A percentile compares a stretch with the other conserved stretches of the same genome.
Evolutionary conservation across 495 filamentous ascomycete genomes (phyloP).

Genomic region (Lasiosphaeriaceae sp.): DNA sequence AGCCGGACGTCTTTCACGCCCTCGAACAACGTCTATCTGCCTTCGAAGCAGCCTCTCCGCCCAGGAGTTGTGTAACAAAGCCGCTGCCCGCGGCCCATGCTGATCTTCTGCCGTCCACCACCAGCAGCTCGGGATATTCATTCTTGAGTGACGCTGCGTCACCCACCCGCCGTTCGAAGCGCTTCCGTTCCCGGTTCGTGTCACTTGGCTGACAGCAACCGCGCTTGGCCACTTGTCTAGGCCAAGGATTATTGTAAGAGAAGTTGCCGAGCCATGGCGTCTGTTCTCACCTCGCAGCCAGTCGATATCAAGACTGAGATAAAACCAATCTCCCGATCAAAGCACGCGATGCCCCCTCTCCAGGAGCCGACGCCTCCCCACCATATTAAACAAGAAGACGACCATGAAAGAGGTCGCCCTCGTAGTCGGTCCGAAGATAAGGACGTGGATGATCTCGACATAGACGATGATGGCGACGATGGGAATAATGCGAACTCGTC

Average conservation of each 20-base stretch:
- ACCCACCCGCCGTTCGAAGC: not conserved
- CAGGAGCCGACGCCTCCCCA: conserved; percentile 40
- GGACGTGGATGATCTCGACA: conserved; percentile 38
- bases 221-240: conserved; percentile 2
- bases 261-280: conserved; percentile 41
- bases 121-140: too few species aligned
- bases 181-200: conserved; percentile 15
- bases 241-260: conserved; percentile 16
- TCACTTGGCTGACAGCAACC: conserved; percentile 15
- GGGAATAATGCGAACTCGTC: conserved; percentile 45
- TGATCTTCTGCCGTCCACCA: conserved; percentile 20
- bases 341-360: conserved; percentile 38
- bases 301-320: conserved; percentile 36
- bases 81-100: conserved; percentile 8
- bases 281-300: conserved; percentile 40
- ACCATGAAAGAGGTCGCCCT: conserved; percentile 42
- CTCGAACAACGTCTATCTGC: not conserved
- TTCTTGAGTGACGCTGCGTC: conserved; percentile 16
- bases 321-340: conserved; percentile 28
- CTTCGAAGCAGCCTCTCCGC: not conserved
- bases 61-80: conserved; percentile 7
- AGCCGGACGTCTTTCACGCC: not conserved
- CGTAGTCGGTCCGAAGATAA: conserved; percentile 44
- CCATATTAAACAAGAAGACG: conserved; percentile 41
- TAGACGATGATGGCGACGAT: conserved; percentile 35